These are phyloP conservation scores for Scedosporium dehoogii DNA, from an alignment of 2,329 filamentous ascomycete species.

Conservation along the genomic window DNA sequence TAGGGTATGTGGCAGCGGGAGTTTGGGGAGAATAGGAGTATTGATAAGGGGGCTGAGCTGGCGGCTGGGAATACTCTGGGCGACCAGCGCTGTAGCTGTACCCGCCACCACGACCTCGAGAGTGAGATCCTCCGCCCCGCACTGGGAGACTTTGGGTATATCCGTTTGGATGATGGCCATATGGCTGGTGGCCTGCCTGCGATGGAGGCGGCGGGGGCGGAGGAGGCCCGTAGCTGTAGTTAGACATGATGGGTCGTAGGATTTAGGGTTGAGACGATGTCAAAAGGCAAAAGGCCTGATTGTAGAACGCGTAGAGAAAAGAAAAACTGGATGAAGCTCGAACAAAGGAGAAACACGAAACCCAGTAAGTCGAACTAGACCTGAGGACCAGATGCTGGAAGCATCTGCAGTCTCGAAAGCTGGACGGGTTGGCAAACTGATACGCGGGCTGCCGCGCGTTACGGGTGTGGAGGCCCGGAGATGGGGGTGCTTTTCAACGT, in stretches of 20 bases:
- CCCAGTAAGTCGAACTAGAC: background rate
- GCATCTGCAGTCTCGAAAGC: background rate
- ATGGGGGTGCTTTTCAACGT: background rate
- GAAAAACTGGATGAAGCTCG: background rate
- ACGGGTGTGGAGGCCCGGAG: background rate
- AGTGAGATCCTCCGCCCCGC: constrained; percentile 12
- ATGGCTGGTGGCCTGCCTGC: constrained; percentile 22
- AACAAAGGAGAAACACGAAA: background rate
- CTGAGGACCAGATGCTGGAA: background rate
- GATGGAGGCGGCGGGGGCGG: constrained; percentile 39
- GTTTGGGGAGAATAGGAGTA: constrained; percentile 23
- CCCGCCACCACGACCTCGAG: constrained; percentile 28
- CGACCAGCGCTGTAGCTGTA: constrained; percentile 22
- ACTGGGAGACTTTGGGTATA: constrained; percentile 12
- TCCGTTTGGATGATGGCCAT: constrained; percentile 23
- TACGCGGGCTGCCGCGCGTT: constrained; percentile 2
- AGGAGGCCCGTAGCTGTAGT: constrained; percentile 37
- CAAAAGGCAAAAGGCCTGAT: constrained; percentile 4
- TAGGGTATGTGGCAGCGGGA: constrained; percentile 1
- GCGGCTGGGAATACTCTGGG: constrained; percentile 5
- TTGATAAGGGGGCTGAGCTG: constrained; percentile 18
- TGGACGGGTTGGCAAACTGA: background rate
- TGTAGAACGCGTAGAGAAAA: background rate
- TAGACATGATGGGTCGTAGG: constrained; percentile 26
- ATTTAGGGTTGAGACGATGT: background rate